Conservation (phyloP, 306 rosid species). For the Medicago arabica region DNA sequence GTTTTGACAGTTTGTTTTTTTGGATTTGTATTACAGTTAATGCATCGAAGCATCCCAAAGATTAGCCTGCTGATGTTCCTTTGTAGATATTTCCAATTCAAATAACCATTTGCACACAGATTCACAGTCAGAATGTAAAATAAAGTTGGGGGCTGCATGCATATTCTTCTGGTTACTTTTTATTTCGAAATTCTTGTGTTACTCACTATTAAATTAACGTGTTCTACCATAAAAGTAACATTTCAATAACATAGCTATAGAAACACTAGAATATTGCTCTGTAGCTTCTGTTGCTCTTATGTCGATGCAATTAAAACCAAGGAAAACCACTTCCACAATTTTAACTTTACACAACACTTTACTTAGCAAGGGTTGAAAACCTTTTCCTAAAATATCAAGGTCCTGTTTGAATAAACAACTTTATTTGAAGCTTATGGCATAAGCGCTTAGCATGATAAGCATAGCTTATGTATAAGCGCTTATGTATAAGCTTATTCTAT, state of each 20-base stretch:
- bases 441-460: too few species aligned
- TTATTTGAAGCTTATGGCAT: too few species aligned
- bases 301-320: too few species aligned
- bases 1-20: slow-evolving; percentile 28
- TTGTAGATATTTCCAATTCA: slow-evolving; percentile 48
- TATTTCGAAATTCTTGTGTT: not conserved
- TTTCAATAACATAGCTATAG: not conserved
- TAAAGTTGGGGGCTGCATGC: slow-evolving; percentile 1
- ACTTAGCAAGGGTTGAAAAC: too few species aligned
- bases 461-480: too few species aligned
- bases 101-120: slow-evolving; percentile 30
- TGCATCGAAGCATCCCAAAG: slow-evolving; percentile 57
- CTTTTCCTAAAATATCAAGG: too few species aligned
- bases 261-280: not conserved
- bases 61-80: slow-evolving; percentile 74
- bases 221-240: too few species aligned
- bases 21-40: slow-evolving; percentile 47
- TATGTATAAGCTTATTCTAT: too few species aligned
- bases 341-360: too few species aligned
- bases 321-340: too few species aligned
- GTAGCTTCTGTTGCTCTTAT: too few species aligned
- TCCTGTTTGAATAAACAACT: too few species aligned
- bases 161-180: slow-evolving; percentile 11
- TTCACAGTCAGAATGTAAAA: slow-evolving; percentile 14
- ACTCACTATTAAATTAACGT: slow-evolving; percentile 3